These are phyloP conservation scores for Onygenales sp. DNA, from an alignment of 2,329 filamentous ascomycete species.

Conservation along the genomic window DNA sequence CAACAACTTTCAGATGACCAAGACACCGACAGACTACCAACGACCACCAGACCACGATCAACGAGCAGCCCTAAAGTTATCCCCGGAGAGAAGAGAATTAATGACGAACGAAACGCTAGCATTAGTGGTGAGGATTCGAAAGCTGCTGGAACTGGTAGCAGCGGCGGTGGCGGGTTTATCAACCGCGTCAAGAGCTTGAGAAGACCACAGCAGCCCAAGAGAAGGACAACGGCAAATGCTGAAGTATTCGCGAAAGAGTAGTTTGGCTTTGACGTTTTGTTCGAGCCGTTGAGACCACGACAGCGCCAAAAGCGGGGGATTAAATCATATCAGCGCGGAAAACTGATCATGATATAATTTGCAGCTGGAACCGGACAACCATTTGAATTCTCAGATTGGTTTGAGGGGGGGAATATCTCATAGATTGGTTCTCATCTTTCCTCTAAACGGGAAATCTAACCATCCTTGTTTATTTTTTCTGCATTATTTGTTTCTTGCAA, in stretches of 20 bases:
- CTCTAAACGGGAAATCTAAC: too few species aligned
- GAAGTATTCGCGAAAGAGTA: background rate
- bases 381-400: too few species aligned
- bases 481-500: too few species aligned
- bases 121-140: constrained; percentile 5
- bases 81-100: constrained; percentile 28
- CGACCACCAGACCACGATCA: constrained; percentile 31
- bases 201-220: constrained; percentile 8
- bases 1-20: constrained; percentile 38
- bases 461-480: too few species aligned
- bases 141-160: constrained; percentile 1
- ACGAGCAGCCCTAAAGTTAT: constrained; percentile 52
- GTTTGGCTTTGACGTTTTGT: background rate
- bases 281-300: background rate
- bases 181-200: constrained; percentile 14
- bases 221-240: constrained; percentile 1
- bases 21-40: constrained; percentile 8
- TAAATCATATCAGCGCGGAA: background rate
- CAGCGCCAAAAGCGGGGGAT: background rate
- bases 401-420: too few species aligned
- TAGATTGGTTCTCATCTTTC: too few species aligned
- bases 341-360: too few species aligned
- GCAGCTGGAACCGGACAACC: too few species aligned
- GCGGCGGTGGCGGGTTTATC: constrained; percentile 11
- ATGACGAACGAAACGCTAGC: constrained; percentile 14